Conservation (phyloP, 768 basidiomycete species). For the Tricholoma sp. region DNA sequence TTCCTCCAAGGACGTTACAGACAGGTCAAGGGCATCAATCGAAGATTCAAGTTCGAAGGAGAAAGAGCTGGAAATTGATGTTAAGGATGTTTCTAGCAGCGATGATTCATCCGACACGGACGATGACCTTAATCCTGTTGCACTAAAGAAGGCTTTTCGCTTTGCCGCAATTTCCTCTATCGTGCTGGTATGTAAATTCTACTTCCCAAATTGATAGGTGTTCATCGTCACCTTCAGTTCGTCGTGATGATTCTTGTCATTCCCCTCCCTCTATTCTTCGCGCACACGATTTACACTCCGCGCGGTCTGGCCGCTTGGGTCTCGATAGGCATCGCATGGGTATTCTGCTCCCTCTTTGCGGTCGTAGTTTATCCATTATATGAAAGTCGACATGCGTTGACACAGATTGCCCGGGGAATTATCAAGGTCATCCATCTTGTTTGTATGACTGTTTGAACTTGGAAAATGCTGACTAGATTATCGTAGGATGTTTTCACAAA, state of each 20-base stretch:
- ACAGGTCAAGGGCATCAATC: slow-evolving; percentile 15
- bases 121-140: slow-evolving; percentile 53
- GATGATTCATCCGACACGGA: slow-evolving; percentile 34
- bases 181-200: slow-evolving; percentile 42
- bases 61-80: slow-evolving; percentile 21
- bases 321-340: slow-evolving; percentile 75
- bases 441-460: no score
- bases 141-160: slow-evolving; percentile 67
- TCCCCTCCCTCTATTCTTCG: slow-evolving; percentile 84
- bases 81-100: slow-evolving; percentile 24
- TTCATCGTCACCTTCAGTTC: slow-evolving; percentile 31
- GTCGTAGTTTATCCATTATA: slow-evolving; percentile 85
- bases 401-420: slow-evolving; percentile 53
- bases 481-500: slow-evolving; percentile 29
- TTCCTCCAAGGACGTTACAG: background rate
- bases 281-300: slow-evolving; percentile 62
- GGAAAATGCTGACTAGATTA: no score
- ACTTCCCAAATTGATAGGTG: background rate
- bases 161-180: slow-evolving; percentile 79
- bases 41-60: slow-evolving; percentile 29
- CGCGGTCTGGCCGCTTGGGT: slow-evolving; percentile 77
- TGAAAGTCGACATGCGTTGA: slow-evolving; percentile 70
- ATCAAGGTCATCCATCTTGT: slow-evolving; percentile 48
- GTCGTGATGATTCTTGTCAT: slow-evolving; percentile 66
- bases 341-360: slow-evolving; percentile 66